Percentiles rank a stretch among this genome's conserved stretches.
phyloP scores from a whole-genome alignment of 2,329 filamentous ascomycete genomes.

The Aphanoascus verrucosus region DNA sequence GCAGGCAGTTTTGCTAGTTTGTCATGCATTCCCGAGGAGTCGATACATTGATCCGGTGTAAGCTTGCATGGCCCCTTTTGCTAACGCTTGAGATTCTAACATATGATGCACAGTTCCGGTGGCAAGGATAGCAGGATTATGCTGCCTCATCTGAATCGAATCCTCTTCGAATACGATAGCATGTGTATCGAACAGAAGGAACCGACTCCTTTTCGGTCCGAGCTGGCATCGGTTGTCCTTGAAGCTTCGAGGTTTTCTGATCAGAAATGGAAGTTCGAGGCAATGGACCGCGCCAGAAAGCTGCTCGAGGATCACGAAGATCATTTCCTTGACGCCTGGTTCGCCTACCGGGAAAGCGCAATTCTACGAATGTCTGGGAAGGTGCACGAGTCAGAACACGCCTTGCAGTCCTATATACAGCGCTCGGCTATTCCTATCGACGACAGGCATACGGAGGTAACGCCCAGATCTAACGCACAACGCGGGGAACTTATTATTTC shows the following conservation, averaged over 20 bases:
- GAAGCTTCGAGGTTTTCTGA: conserved; percentile 5
- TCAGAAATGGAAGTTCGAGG: conserved; percentile 9
- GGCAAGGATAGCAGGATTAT: background rate
- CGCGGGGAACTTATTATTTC: conserved; percentile 15
- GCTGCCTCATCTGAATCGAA: conserved; percentile 9
- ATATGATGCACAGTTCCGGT: background rate
- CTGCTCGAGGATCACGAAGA: conserved; percentile 7
- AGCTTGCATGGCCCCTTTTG: background rate
- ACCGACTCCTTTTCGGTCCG: background rate
- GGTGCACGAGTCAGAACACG: conserved; percentile 5
- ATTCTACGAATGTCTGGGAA: conserved; percentile 6
- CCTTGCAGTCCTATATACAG: conserved; percentile 6
- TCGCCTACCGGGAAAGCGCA: conserved; percentile 5
- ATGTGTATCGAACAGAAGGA: no score
- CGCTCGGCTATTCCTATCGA: background rate
- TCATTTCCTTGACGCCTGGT: conserved; percentile 2
- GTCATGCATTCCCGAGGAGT: conserved; percentile 12
- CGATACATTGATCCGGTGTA: conserved; percentile 4
- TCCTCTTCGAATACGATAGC: conserved; percentile 4
- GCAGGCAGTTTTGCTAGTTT: conserved; percentile 13
- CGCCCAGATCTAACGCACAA: conserved; percentile 13
- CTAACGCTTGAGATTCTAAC: background rate
- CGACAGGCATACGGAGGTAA: background rate
- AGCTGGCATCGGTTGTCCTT: no score
- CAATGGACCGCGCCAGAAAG: background rate